Percentiles rank a stretch among this genome's conserved stretches.
phyloP scores from a whole-genome alignment of 108 stramenopile species.

The Fistulifera pelliculosa region DNA sequence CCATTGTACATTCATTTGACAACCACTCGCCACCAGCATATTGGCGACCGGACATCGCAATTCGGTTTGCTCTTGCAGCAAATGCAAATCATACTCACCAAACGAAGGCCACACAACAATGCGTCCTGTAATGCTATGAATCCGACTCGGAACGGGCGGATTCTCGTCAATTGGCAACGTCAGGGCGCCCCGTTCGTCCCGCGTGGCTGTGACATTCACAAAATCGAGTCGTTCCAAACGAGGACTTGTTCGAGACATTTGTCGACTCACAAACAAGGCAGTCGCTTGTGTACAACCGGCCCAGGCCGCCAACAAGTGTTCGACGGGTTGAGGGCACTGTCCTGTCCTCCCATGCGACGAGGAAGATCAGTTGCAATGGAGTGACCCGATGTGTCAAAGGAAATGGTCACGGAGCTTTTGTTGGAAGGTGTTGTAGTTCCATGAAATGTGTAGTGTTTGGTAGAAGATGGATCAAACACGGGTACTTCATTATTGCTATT shows the following conservation, averaged over 20 bases:
- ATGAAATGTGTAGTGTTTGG: too few species aligned
- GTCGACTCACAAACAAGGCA: conserved; percentile 63
- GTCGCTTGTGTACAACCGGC: conserved; percentile 79
- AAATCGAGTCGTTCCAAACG: conserved; percentile 49
- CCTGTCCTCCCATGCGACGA: conserved; percentile 60
- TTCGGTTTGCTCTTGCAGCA: conserved; percentile 64
- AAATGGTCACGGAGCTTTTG: conserved; percentile 26
- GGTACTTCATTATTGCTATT: too few species aligned
- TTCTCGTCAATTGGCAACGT: conserved; percentile 37
- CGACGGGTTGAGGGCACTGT: conserved; percentile 75
- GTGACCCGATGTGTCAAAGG: conserved; percentile 55
- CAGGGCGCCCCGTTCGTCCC: conserved; percentile 70
- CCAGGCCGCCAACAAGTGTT: conserved; percentile 56
- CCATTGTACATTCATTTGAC: conserved; percentile 63
- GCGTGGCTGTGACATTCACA: conserved; percentile 28
- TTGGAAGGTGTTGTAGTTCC: not conserved
- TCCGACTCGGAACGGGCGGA: conserved; percentile 16
- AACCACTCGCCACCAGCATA: conserved; percentile 71
- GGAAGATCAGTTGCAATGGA: conserved; percentile 61
- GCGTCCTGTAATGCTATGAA: conserved; percentile 25
- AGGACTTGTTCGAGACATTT: conserved; percentile 31
- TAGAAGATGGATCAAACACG: too few species aligned
- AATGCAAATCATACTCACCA: conserved; percentile 17
- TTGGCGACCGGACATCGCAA: conserved; percentile 72
- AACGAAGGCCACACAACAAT: conserved; percentile 31